Base-by-base conservation (phyloP, 257 asterid genomes). In the Lycium ferocissimum region DNA sequence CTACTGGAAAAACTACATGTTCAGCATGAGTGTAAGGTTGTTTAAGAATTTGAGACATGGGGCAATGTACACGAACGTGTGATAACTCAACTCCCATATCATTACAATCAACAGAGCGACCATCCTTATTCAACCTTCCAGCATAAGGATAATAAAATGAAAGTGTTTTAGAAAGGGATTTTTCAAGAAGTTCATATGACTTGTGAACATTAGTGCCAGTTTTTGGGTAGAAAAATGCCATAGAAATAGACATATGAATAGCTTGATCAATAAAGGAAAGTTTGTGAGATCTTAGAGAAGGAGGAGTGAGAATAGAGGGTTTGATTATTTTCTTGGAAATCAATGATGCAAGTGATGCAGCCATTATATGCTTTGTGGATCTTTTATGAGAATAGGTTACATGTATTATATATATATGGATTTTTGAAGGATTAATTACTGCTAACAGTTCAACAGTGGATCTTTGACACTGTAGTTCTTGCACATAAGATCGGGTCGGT, bases 291-390 rank as follows among this genome's bases (percentile, higher is more conserved):
- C 2, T 66, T 4, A 47, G 35, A 66, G 12, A 8, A 10, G 26
- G 78, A 20, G 69, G 85, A 22, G 85, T 83, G 7, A 63, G 85
- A 12, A 51, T 43, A 40, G 81, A 69, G 0, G 85, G 85, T 69
- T 83, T 69, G 80, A 83, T 83, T 47, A 66, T 83, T 15, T 81
- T 81, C n/a, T 40, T 61, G 58, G 84, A 81, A 61, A 61, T 72
- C 38, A 72, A 72, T 9, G 80, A 72, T n/a, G 43, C 18, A 72
- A n/a, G 38, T 72, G 57, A 4, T 43, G 35, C 10, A 15, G 0
- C 56, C 79, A 71, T 71, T 71, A 9, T 71, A 40, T 40, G 45
- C 45, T 40, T 40, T 40, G 6, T 40, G 45, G 45, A 40, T 6
- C 33, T 26, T 40, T 3, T 6, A 40, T 2, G 45, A 40, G 45